Percentiles rank a stretch among this genome's conserved stretches.
phyloP scores from a whole-genome alignment of 768 basidiomycete genomes.

The Neoboletus brunneissimus region DNA sequence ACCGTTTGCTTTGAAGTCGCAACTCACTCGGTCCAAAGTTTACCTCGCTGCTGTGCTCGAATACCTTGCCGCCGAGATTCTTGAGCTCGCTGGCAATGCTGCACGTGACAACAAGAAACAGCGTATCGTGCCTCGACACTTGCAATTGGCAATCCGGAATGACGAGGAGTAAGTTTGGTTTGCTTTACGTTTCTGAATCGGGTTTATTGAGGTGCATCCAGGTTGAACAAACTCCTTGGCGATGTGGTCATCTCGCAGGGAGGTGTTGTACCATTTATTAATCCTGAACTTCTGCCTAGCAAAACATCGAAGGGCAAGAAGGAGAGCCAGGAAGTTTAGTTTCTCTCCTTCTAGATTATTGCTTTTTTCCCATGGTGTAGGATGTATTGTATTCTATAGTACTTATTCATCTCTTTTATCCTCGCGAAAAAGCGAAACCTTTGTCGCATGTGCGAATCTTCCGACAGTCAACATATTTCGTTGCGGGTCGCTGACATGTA shows the following conservation, averaged over 20 bases:
- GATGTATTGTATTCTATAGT: slow-evolving; percentile 33
- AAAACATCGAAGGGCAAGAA: slow-evolving; percentile 56
- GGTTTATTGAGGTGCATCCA: slow-evolving; percentile 2
- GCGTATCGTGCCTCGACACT: slow-evolving; percentile 63
- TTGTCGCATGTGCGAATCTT: neutral
- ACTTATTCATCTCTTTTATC: slow-evolving; percentile 26
- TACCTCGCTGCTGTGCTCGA: slow-evolving; percentile 62
- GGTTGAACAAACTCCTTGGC: slow-evolving; percentile 40
- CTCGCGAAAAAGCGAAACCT: neutral
- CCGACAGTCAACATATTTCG: too few relatives aligned
- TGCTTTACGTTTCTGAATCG: neutral
- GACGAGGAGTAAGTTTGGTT: slow-evolving; percentile 44
- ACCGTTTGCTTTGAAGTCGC: too few relatives aligned
- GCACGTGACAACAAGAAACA: slow-evolving; percentile 57
- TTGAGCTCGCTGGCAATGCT: slow-evolving; percentile 58
- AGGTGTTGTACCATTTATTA: slow-evolving; percentile 55
- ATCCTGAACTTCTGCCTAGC: slow-evolving; percentile 49
- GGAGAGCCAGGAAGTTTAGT: slow-evolving; percentile 45
- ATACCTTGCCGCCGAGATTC: slow-evolving; percentile 61
- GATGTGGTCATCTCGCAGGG: slow-evolving; percentile 62
- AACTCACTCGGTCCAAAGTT: slow-evolving; percentile 30
- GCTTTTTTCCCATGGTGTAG: slow-evolving; percentile 21
- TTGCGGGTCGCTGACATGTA: too few relatives aligned
- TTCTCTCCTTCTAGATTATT: slow-evolving; percentile 14
- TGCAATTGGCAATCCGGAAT: slow-evolving; percentile 64